A percentile compares a stretch with the other conserved stretches of the same genome.
Evolutionary conservation across 495 filamentous ascomycete species (phyloP).

Genomic region (Jackrogersella multiformis): DNA sequence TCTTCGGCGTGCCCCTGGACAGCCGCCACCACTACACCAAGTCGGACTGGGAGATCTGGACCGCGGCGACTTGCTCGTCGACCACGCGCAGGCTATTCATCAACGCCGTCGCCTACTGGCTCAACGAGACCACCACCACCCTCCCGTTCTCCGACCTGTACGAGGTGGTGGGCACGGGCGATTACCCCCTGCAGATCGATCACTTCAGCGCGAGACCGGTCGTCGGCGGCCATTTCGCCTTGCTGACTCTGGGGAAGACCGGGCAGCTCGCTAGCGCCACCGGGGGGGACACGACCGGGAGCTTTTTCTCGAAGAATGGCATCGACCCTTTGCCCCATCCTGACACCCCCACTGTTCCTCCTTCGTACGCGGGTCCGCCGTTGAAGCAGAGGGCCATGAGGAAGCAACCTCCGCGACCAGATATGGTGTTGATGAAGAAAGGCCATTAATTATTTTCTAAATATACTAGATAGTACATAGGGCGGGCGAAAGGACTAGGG

Average conservation of each 20-base stretch:
- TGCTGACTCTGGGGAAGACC: constrained; percentile 58
- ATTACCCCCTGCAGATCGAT: constrained; percentile 39
- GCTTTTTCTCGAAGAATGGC: constrained; percentile 41
- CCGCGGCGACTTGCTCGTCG: constrained; percentile 68
- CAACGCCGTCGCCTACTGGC: constrained; percentile 72
- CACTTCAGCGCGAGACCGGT: constrained; percentile 62
- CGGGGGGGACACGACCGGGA: constrained; percentile 52
- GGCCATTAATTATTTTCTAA: neutral
- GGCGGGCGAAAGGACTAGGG: neutral
- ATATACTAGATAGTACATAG: neutral
- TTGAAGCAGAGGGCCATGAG: constrained; percentile 18
- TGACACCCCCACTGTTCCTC: constrained; percentile 3
- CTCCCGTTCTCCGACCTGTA: constrained; percentile 50
- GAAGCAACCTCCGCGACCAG: neutral
- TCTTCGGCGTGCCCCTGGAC: constrained; percentile 79
- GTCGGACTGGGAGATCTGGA: constrained; percentile 81
- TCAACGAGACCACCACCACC: constrained; percentile 70
- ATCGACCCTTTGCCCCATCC: constrained; percentile 19
- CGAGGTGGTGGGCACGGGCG: constrained; percentile 50
- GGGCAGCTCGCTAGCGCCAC: constrained; percentile 66
- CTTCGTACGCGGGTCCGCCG: constrained; percentile 13
- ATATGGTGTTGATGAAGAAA: neutral
- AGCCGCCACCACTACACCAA: constrained; percentile 79
- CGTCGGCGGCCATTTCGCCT: constrained; percentile 65
- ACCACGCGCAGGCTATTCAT: constrained; percentile 68